Evolutionary conservation across 768 basidiomycete genomes (phyloP).

Genomic region (Phallus indusiatus): DNA sequence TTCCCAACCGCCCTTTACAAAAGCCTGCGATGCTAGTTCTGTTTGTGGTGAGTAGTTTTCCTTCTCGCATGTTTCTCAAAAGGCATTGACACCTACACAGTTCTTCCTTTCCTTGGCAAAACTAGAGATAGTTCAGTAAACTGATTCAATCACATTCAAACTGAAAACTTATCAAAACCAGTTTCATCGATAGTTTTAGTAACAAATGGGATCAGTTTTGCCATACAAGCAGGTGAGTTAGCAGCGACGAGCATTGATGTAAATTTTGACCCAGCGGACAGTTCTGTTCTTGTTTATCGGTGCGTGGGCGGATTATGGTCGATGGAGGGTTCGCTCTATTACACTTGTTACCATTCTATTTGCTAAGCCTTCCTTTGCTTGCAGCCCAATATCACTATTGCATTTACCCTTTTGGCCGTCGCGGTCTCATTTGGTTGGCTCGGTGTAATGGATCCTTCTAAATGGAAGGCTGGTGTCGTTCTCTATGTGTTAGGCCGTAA

Average conservation of each 20-base stretch:
- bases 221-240: constrained; percentile 46
- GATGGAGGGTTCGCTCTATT: constrained; percentile 41
- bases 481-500: constrained; percentile 57
- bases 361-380: background rate
- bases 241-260: background rate
- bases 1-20: constrained; percentile 40
- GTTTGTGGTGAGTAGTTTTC: constrained; percentile 28
- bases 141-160: background rate
- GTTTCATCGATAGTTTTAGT: constrained; percentile 72
- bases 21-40: constrained; percentile 37
- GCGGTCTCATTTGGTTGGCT: constrained; percentile 73
- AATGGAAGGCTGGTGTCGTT: constrained; percentile 52
- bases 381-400: constrained; percentile 69
- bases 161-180: constrained; percentile 16
- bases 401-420: constrained; percentile 58
- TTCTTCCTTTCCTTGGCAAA: constrained; percentile 54
- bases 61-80: background rate
- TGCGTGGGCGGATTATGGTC: constrained; percentile 78
- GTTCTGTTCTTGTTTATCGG: constrained; percentile 55
- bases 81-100: constrained; percentile 14
- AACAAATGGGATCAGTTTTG: constrained; percentile 74
- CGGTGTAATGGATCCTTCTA: constrained; percentile 53
- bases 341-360: background rate
- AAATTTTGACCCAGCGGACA: background rate
- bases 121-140: constrained; percentile 41